phyloP scores from a whole-genome alignment of 495 filamentous ascomycete species.

The Achaetomiella virescens region DNA sequence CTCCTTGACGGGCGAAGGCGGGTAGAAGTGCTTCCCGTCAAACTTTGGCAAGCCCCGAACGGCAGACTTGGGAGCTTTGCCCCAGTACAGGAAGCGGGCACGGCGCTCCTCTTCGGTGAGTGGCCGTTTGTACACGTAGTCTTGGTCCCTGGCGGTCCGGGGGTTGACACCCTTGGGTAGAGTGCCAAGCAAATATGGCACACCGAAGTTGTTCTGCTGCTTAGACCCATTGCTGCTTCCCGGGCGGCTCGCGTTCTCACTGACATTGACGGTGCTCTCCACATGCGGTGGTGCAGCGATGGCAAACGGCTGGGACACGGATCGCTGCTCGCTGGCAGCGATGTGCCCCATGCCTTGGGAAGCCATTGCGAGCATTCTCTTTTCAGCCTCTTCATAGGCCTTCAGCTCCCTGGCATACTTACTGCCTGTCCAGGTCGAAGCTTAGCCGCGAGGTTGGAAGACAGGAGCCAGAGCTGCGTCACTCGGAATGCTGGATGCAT shows the following conservation, averaged over 20 bases:
- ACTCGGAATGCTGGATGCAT: slow-evolving; percentile 19
- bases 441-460: slow-evolving; percentile 26
- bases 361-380: background rate
- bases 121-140: slow-evolving; percentile 43
- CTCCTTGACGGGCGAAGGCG: slow-evolving; percentile 43
- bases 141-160: slow-evolving; percentile 26
- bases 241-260: background rate
- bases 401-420: slow-evolving; percentile 11
- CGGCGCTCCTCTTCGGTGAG: slow-evolving; percentile 45
- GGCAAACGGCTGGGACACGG: slow-evolving; percentile 3
- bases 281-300: background rate
- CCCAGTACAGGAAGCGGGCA: slow-evolving; percentile 48
- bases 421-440: slow-evolving; percentile 12
- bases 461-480: slow-evolving; percentile 24
- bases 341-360: background rate
- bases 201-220: slow-evolving; percentile 12
- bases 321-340: background rate
- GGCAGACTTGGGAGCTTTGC: slow-evolving; percentile 35
- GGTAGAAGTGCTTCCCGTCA: slow-evolving; percentile 53
- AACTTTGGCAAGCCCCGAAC: slow-evolving; percentile 48
- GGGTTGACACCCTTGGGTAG: slow-evolving; percentile 35
- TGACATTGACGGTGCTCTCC: background rate
- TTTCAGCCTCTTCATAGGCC: slow-evolving; percentile 10
- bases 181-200: slow-evolving; percentile 41
- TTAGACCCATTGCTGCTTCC: slow-evolving; percentile 5